phyloP scores from a whole-genome alignment of 148 eudicot genomes.

The Agrostemma githago region DNA sequence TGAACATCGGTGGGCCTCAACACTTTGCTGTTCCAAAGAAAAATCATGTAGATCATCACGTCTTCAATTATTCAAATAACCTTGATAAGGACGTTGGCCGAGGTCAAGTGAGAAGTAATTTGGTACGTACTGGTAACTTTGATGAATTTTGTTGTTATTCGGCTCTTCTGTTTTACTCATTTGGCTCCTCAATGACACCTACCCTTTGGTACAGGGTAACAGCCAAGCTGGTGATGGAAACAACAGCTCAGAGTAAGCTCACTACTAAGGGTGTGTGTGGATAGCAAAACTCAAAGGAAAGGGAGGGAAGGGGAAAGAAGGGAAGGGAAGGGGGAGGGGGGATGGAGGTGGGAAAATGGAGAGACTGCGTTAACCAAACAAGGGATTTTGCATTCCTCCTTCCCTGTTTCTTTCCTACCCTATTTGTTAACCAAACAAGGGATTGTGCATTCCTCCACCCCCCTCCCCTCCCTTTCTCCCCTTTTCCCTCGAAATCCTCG shows the following conservation, averaged over 20 bases:
- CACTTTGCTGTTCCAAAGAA: constrained; percentile 28
- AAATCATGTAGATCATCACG: constrained; percentile 16
- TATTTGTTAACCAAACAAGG: no score
- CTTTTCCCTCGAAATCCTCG: no score
- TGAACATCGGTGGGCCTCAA: constrained; percentile 15
- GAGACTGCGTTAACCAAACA: no score
- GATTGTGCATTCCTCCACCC: no score
- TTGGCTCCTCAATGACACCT: constrained; percentile 17
- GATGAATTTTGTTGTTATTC: neutral
- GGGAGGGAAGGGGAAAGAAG: no score
- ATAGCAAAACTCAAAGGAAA: no score
- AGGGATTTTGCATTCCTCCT: no score
- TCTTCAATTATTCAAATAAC: constrained; percentile 21
- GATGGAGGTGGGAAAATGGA: no score
- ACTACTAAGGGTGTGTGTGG: neutral
- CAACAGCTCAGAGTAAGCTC: constrained; percentile 36
- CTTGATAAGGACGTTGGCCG: constrained; percentile 14
- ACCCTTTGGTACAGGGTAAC: constrained; percentile 32
- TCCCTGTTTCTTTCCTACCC: no score
- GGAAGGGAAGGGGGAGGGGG: no score
- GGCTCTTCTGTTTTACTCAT: constrained; percentile 1
- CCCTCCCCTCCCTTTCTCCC: no score
- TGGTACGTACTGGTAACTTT: constrained; percentile 31
- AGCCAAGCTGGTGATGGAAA: constrained; percentile 20
- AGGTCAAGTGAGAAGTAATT: constrained; percentile 20